Base-by-base conservation (phyloP, 306 rosid species). In the Gleditsia sinensis region DNA sequence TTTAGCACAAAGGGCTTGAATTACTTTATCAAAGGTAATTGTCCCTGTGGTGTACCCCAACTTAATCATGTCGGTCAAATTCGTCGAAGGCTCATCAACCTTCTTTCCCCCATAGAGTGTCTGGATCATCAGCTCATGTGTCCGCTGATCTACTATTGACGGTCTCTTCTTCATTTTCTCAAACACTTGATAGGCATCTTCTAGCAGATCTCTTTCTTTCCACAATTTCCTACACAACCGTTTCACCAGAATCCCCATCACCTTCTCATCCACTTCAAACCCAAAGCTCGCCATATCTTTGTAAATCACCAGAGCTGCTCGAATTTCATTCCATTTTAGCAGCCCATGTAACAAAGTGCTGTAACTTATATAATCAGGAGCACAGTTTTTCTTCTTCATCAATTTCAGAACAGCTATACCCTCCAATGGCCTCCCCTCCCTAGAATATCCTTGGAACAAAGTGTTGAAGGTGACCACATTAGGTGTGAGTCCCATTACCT, bases 351-450 rank as follows among this genome's bases (percentile, higher is more conserved):
- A 71, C 76, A 94, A 79, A 42, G 96, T 89, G 64, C 46, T 84
- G 40, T 91, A 91, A 66, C 70, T 81, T 13, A 94, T 78, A 65
- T 14, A 78, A 89, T 88, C 96, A 56, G 97, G 92, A 61, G 2
- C 73, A 63, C 97, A 89, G 0, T 71, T 74, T 30, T 69, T 74
- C 74, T 83, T 75, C 76, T 79, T 85, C 96, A 94, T 94, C 81
- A 71, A 8, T 77, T 81, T 76, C 84, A 91, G 57, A 73, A 94
- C 82, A 32, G 30, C 66, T 45, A 84, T 70, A 12, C 97, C 83
- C 60, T 91, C 75, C 80, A 85, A 24, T 20, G 94, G 79, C 77
- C 94, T 91, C 0, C 97, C 94, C 75, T 93, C 97, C 57, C 78
- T 84, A 67, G 91, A 83, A 70, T 86, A 94, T 68, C 98, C 97